Base-by-base conservation (phyloP, 139 green algal species). In the Picochlorum sp. region DNA sequence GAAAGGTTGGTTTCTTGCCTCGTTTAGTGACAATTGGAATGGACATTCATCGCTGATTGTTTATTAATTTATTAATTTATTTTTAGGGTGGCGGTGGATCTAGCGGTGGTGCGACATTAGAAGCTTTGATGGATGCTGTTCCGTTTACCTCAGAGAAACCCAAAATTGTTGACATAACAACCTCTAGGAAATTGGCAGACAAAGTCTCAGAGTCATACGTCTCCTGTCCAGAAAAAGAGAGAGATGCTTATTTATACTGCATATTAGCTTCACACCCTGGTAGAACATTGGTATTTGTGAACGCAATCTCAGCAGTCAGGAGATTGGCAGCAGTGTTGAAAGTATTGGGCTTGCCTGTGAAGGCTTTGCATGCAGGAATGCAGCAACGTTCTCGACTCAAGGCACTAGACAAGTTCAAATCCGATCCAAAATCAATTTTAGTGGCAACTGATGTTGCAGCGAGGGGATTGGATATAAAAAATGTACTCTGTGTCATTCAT, bases 381-480 rank as follows among this genome's bases (percentile, higher is more conserved):
- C 92, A 98, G 80, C 93, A 99, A 78, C 77, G 85, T 25, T 79
- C 91, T 66, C 85, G 93, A 4, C 69, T 99, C 8, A 97, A 95
- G 65, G 77, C 82, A 0, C 71, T 98, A 29, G 91, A 98, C 51
- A 74, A 85, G 22, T 98, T 98, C 81, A 76, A 73, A n/a, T 26
- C 32, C 2, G 41, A 83, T 31, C n/a, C 41, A 1, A 65, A 85
- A 20, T 79, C 66, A 3, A 75, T 96, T 28, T 73, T 99, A 51
- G 80, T 99, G 26, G 89, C 91, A 9, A 96, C 87, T 0, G 93
- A 99, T 64, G 93, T 99, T 26, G 93, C 93, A 2, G 92, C 93
- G 0, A 69, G 93, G 2, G 93, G 93, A 7, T 72, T 97, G 22
- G 92, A 98, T 69, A 78, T 98, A 33, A 68, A 79, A 14, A 79